These are phyloP conservation scores for Bruguiera hainesii DNA, from an alignment of 441 rosid genomes.

Conservation along the genomic window DNA sequence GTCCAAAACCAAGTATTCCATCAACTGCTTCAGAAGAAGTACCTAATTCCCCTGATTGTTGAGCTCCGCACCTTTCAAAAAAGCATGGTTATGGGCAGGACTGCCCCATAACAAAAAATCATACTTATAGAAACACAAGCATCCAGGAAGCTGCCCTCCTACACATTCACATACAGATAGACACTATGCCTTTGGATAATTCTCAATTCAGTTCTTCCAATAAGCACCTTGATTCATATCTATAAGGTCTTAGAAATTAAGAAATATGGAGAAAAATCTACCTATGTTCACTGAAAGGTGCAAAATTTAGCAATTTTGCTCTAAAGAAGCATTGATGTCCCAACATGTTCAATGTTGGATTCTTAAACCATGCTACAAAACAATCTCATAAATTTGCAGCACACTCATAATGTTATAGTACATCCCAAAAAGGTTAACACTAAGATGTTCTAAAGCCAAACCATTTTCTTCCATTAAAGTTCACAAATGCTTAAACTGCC, in stretches of 20 bases:
- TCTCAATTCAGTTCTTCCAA: background rate
- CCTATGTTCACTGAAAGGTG: too few species aligned
- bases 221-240: background rate
- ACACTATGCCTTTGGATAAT: background rate
- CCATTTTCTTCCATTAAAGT: too few species aligned
- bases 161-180: background rate
- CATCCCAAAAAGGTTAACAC: too few species aligned
- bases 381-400: too few species aligned
- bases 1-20: slow-evolving; percentile 92
- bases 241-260: background rate
- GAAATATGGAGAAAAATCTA: background rate
- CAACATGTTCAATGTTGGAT: too few species aligned
- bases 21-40: slow-evolving; percentile 64
- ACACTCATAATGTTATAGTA: too few species aligned
- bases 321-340: too few species aligned
- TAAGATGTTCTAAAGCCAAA: too few species aligned
- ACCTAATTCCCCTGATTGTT: slow-evolving; percentile 78
- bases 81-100: slow-evolving; percentile 3
- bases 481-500: too few species aligned
- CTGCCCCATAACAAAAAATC: background rate
- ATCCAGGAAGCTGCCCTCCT: background rate
- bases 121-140: background rate
- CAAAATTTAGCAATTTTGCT: too few species aligned
- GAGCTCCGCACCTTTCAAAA: slow-evolving; percentile 63
- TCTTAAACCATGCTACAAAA: too few species aligned